phyloP scores from a whole-genome alignment of 176 grass and related monocot genomes.

The Poa pratensis region DNA sequence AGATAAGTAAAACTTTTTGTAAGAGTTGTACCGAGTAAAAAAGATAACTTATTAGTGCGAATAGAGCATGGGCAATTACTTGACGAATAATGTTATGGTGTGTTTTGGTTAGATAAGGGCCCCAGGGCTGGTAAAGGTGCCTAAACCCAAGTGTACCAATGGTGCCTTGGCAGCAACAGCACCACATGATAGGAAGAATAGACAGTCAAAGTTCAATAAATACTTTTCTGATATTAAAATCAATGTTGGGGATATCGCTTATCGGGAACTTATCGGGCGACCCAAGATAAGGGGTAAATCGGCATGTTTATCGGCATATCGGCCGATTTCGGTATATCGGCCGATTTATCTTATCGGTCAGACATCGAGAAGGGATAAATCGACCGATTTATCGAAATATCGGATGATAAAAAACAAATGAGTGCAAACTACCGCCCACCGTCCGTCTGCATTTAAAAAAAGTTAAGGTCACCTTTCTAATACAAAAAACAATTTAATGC shows the following conservation, averaged over 20 bases:
- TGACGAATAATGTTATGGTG: constrained; percentile 4
- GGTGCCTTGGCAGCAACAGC: background rate
- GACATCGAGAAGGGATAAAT: no score
- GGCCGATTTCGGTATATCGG: no score
- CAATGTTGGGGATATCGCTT: no score
- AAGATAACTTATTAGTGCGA: background rate
- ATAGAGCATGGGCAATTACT: background rate
- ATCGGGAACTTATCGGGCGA: no score
- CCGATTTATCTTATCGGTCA: no score
- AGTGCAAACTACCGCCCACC: background rate
- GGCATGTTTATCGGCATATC: no score
- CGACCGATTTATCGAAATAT: no score
- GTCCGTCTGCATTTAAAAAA: background rate
- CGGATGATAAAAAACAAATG: background rate
- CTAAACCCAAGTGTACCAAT: background rate
- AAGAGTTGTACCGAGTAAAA: background rate
- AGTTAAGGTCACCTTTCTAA: background rate
- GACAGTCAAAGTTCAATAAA: background rate
- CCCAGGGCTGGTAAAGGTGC: background rate
- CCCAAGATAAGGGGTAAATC: no score
- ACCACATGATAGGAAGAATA: background rate
- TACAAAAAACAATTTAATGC: background rate
- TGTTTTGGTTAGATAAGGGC: background rate
- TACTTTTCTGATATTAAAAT: background rate
- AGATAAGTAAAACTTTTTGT: background rate